phyloP scores from a whole-genome alignment of 768 basidiomycete genomes.

The Lactifluus rugatus region DNA sequence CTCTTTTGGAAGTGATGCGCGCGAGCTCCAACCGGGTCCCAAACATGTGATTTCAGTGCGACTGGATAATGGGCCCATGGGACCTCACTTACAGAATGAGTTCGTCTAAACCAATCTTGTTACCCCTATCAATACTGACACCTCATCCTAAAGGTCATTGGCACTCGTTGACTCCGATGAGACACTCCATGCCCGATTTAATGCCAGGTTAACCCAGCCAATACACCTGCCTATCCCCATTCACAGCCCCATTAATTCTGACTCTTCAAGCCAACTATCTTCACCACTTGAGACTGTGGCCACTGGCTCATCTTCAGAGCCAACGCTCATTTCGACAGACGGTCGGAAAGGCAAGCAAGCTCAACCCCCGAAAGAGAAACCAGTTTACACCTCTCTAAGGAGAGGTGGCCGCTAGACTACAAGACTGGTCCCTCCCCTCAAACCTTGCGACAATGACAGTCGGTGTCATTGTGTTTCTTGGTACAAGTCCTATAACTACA shows the following conservation, averaged over 20 bases:
- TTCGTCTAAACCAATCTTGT: slow-evolving; percentile 27
- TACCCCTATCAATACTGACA: neutral
- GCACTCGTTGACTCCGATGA: slow-evolving; percentile 21
- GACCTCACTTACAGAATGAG: slow-evolving; percentile 24
- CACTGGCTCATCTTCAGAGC: neutral
- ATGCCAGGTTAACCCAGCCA: neutral
- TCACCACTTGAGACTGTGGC: neutral
- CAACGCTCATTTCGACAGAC: neutral
- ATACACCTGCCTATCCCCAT: neutral
- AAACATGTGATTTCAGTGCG: slow-evolving; percentile 1
- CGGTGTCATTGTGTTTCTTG: neutral
- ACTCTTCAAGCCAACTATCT: neutral
- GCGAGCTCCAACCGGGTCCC: slow-evolving; percentile 2
- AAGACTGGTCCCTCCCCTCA: neutral
- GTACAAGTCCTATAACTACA: neutral
- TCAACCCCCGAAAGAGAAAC: neutral
- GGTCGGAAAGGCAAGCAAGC: neutral
- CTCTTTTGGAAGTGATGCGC: neutral
- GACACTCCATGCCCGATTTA: slow-evolving; percentile 17
- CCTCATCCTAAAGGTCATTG: slow-evolving; percentile 18
- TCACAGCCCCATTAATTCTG: neutral
- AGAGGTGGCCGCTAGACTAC: slow-evolving; percentile 2
- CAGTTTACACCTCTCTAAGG: neutral
- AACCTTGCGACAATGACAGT: neutral
- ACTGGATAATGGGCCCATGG: slow-evolving; percentile 2